Base-by-base conservation (phyloP, 352 stramenopile genomes). In the Lagenidium sp. region DNA sequence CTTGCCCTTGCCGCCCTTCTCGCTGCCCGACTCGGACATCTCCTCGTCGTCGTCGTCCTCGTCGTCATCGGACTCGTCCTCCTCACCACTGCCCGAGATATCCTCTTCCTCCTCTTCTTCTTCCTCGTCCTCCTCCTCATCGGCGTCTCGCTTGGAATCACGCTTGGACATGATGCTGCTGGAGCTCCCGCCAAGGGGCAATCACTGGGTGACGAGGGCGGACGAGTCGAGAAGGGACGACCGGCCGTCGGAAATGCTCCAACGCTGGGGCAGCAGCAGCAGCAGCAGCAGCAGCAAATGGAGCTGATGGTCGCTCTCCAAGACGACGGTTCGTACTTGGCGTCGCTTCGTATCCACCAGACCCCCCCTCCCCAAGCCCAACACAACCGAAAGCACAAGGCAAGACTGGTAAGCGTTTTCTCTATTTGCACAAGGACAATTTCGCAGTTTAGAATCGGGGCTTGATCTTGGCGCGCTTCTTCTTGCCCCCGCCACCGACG, bases 11-110 rank as follows among this genome's bases (percentile, higher is more conserved):
- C 56, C 67, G 3, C 58, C 50, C 12, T 50, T 25, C 15, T 79
- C 71, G 19, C 68, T 66, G 2, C 60, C 74, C 0, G 78, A 90
- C 53, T 83, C 72, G 42, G 76, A 85, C 35, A 86, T 57, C 26
- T 91, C 75, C 37, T 87, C 68, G 23, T 91, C 70, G 28, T 32
- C 28, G 28, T 32, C 28, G 28, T 91, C 75, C 38, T 87, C 68
- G 22, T 91, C 50, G 26, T 68, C 83, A 7, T 49, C 67, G 0
- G 67, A 85, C 31, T 71, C 65, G 20, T 62, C 53, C 8, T 60
- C 58, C 5, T 61, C 65, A 20, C 60, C 65, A 41, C 58, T 69
- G 4, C 64, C 56, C 15, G 66, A 79, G 41, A 68, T 73, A 22
- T 84, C 71, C 19, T 85, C 68, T 19, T 78, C 67, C 11, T 65